Evolutionary conservation across 495 filamentous ascomycete species (phyloP).

Genomic region (Xylaria curta): DNA sequence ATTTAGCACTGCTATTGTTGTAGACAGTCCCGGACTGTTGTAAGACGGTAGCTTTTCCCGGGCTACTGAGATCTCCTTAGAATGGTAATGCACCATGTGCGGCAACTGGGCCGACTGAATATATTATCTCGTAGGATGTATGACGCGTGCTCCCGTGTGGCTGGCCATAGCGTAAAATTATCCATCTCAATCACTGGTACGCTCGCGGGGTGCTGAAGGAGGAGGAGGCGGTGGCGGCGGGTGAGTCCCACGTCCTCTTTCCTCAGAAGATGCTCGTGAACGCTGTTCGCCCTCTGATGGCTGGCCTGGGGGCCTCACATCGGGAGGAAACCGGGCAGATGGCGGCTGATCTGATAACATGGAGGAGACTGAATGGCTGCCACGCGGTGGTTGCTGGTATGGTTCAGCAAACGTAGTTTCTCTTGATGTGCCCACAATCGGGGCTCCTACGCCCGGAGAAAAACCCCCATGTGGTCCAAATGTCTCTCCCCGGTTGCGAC

Average conservation of each 20-base stretch:
- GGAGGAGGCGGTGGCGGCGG: conserved; percentile 21
- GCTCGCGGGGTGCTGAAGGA: conserved; percentile 13
- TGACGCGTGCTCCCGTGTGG: conserved; percentile 11
- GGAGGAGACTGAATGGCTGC: conserved; percentile 55
- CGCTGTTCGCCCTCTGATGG: conserved; percentile 34
- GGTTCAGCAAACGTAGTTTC: conserved; percentile 37
- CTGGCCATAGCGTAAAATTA: neutral
- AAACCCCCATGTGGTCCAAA: conserved; percentile 47
- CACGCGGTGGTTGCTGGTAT: conserved; percentile 38
- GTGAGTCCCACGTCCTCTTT: conserved; percentile 36
- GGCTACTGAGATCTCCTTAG: neutral
- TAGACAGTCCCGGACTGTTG: conserved; percentile 20
- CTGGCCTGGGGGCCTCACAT: conserved; percentile 34
- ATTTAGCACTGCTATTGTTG: conserved; percentile 12
- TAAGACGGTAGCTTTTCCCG: neutral
- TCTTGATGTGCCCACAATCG: conserved; percentile 35
- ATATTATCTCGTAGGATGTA: neutral
- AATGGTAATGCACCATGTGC: neutral
- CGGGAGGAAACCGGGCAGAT: conserved; percentile 44
- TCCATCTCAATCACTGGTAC: neutral
- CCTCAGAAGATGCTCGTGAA: conserved; percentile 38
- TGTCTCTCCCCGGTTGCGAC: conserved; percentile 45
- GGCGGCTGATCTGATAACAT: conserved; percentile 54
- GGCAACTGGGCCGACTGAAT: neutral
- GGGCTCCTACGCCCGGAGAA: conserved; percentile 41